Evolutionary conservation across 2,329 filamentous ascomycete genomes (phyloP).

Genomic region (Cordyceps javanica): DNA sequence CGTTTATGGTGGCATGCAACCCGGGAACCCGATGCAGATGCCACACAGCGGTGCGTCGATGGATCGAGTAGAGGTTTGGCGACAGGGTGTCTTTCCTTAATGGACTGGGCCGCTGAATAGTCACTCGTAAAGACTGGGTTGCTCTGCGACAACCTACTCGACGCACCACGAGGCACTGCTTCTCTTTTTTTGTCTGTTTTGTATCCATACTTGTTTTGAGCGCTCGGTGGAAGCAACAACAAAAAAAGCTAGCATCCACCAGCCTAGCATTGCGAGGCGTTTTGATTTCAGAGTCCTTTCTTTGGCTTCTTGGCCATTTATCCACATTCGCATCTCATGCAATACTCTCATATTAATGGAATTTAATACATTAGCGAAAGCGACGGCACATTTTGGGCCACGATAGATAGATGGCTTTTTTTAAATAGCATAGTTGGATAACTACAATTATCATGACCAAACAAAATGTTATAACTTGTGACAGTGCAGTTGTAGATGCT

Average conservation of each 20-base stretch:
- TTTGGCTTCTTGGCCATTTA: background rate
- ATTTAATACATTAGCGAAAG: conserved; percentile 2
- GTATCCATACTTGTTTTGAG: background rate
- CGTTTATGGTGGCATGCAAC: conserved; percentile 18
- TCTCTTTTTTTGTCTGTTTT: background rate
- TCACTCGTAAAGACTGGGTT: background rate
- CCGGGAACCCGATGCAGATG: conserved; percentile 20
- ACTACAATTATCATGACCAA: background rate
- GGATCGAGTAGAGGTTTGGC: conserved; percentile 37
- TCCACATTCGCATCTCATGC: background rate
- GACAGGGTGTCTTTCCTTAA: conserved; percentile 34
- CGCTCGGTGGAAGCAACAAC: background rate
- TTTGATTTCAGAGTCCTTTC: background rate
- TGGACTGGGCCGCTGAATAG: background rate
- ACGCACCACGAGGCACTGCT: background rate
- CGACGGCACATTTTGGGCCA: background rate
- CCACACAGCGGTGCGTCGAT: conserved; percentile 19
- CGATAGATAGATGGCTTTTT: background rate
- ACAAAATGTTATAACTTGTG: background rate
- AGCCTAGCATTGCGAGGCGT: conserved; percentile 14
- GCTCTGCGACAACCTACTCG: background rate
- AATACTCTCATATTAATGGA: background rate
- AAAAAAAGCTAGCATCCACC: background rate
- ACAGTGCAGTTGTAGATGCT: background rate
- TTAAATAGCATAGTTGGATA: background rate